Conservation (phyloP, 805 yeast genomes). For the Yarrowia sp. region DNA sequence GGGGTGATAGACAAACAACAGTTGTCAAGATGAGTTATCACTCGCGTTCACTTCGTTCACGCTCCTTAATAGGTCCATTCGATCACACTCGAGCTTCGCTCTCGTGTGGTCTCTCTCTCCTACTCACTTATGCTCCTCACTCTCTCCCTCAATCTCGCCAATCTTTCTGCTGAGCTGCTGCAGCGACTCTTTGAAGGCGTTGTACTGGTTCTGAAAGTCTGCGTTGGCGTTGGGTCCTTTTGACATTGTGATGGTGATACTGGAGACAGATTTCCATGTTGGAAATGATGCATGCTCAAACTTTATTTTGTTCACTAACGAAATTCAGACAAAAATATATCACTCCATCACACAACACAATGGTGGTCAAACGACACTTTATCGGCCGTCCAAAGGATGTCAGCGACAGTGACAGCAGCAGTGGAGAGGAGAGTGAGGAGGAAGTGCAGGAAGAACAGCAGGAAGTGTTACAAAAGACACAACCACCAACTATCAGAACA, state of each 20-base stretch:
- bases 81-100: neutral
- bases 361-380: constrained; percentile 13
- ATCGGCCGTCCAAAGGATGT: constrained; percentile 19
- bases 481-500: neutral
- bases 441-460: neutral
- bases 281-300: neutral
- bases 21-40: too few species aligned
- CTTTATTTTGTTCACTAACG: neutral
- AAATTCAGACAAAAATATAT: neutral
- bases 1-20: too few species aligned
- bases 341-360: neutral
- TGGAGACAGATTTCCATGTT: neutral
- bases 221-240: constrained; percentile 25
- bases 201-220: constrained; percentile 45
- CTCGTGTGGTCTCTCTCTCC: neutral
- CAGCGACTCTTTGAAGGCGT: constrained; percentile 41
- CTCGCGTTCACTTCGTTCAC: neutral
- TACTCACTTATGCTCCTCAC: constrained; percentile 44
- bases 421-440: neutral
- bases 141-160: constrained; percentile 43
- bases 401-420: constrained; percentile 4
- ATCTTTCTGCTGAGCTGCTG: constrained; percentile 42
- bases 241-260: neutral
- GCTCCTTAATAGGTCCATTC: neutral
- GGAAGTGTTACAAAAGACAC: neutral